Percentiles rank a stretch among this genome's conserved stretches.
Evolutionary conservation across 306 rosid species (phyloP).

Genomic region (Hippophae gyantsensis): DNA sequence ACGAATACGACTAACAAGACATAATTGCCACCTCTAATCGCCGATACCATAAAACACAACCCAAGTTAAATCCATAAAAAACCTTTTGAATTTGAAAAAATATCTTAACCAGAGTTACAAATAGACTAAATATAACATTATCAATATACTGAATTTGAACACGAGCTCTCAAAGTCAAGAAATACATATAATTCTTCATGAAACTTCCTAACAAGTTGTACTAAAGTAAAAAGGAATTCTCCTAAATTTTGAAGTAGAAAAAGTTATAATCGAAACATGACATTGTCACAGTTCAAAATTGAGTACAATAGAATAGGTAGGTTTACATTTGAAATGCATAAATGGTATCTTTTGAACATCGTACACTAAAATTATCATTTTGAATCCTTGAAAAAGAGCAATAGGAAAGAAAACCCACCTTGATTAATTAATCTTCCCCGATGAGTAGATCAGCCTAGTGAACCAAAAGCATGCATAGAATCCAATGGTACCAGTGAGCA

Average conservation of each 20-base stretch:
- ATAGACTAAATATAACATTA: no score
- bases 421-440: slow-evolving; percentile 91
- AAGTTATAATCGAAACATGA: slow-evolving; percentile 47
- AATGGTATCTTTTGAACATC: slow-evolving; percentile 46
- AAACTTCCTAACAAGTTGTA: neutral
- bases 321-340: slow-evolving; percentile 43
- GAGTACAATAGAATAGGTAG: slow-evolving; percentile 64
- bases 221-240: neutral
- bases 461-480: slow-evolving; percentile 96
- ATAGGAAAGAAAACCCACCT: slow-evolving; percentile 21
- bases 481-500: slow-evolving; percentile 94
- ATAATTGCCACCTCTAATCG: no score
- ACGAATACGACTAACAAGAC: no score
- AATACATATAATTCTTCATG: no score
- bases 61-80: no score
- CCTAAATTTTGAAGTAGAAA: slow-evolving; percentile 24
- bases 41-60: no score
- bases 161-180: no score
- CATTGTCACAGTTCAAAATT: slow-evolving; percentile 52
- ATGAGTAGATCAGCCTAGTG: slow-evolving; percentile 96
- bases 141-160: no score
- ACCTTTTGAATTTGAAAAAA: no score
- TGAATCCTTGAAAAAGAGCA: slow-evolving; percentile 26
- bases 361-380: slow-evolving; percentile 34
- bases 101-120: no score